phyloP scores from a whole-genome alignment of 805 yeast species.

The Candida adriatica region DNA sequence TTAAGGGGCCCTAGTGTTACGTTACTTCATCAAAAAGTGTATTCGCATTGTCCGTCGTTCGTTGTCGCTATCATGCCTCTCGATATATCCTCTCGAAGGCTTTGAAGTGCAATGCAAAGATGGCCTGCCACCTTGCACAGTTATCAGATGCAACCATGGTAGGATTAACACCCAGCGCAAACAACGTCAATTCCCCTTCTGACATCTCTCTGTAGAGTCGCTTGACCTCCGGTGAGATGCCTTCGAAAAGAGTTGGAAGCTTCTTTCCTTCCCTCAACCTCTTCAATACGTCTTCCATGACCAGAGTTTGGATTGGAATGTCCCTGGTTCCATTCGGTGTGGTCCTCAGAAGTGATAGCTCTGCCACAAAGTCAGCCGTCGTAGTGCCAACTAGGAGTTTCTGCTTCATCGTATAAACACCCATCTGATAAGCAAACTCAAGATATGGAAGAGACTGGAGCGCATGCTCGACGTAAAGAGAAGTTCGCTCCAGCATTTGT shows the following conservation, averaged over 20 bases:
- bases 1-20: no score
- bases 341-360: neutral
- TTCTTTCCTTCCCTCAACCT: neutral
- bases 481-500: conserved; percentile 1
- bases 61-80: no score
- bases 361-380: neutral
- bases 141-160: neutral
- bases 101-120: neutral
- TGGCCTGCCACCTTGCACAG: neutral
- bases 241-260: neutral
- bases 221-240: no score
- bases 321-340: neutral
- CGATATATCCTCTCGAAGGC: neutral
- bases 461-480: neutral
- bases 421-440: neutral
- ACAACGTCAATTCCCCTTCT: neutral
- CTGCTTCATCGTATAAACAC: neutral
- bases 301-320: neutral
- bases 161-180: neutral
- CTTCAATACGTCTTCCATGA: neutral
- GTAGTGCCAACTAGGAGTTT: neutral
- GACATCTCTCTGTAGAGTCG: no score
- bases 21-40: no score
- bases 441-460: conserved; percentile 1
- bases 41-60: no score